Percentiles rank a stretch among this genome's conserved stretches.
Evolutionary conservation across 176 grass and related monocot species (phyloP).

Genomic region (bread wheat (Triticum aestivum)): DNA sequence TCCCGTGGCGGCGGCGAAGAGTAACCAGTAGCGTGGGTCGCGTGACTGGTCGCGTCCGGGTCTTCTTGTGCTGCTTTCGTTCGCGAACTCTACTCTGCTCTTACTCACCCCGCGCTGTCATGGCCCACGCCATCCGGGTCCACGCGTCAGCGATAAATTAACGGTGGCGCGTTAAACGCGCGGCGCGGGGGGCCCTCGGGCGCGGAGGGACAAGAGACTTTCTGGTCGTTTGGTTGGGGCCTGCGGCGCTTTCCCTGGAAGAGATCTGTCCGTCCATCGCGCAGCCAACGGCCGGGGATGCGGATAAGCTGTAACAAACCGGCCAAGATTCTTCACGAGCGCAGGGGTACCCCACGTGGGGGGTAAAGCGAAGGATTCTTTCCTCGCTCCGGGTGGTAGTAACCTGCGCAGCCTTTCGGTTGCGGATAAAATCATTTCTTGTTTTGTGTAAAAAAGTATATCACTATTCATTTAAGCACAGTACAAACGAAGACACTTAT

Average conservation of each 20-base stretch:
- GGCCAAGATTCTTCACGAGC: conserved; percentile 28
- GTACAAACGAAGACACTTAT: too few relatives aligned
- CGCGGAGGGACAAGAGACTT: conserved; percentile 1
- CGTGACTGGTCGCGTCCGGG: neutral
- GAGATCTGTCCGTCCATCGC: neutral
- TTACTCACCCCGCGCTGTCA: neutral
- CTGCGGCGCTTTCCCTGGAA: neutral
- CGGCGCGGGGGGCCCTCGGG: neutral
- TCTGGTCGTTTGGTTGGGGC: neutral
- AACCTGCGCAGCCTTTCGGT: neutral
- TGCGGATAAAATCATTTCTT: too few relatives aligned
- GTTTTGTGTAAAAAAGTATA: too few relatives aligned
- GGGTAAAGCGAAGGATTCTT: conserved; percentile 24
- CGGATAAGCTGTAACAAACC: neutral
- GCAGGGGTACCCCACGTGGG: conserved; percentile 26
- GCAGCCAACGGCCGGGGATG: neutral
- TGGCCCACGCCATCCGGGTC: neutral
- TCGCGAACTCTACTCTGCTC: neutral
- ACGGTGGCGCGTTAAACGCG: neutral
- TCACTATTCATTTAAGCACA: too few relatives aligned
- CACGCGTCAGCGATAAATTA: neutral
- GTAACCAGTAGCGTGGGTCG: neutral
- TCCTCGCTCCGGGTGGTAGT: neutral
- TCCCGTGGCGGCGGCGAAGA: conserved; percentile 2
- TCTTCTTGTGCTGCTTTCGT: neutral